Percentiles rank a stretch among this genome's conserved stretches.
phyloP scores from a whole-genome alignment of 2,329 filamentous ascomycete genomes.

The Fusarium tricinctum region DNA sequence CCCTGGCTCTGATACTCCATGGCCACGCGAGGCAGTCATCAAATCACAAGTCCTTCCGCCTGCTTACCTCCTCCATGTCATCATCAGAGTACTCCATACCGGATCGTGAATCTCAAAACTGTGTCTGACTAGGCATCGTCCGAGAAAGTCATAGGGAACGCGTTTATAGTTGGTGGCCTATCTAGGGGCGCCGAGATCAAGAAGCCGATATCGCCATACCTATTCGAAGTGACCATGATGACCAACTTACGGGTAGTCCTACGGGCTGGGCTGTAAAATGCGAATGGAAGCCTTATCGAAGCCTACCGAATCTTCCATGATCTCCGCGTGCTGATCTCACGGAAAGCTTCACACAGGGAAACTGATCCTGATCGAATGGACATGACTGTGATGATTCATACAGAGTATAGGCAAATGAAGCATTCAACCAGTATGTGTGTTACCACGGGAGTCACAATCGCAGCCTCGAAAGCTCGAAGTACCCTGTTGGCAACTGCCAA shows the following conservation, averaged over 20 bases:
- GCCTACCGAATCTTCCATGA: constrained; percentile 9
- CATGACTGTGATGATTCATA: background rate
- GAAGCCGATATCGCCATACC: constrained; percentile 6
- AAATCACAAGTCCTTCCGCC: constrained; percentile 7
- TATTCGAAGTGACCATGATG: background rate
- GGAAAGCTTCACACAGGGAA: background rate
- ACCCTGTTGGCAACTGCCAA: background rate
- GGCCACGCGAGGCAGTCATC: constrained; percentile 11
- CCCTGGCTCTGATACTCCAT: constrained; percentile 7
- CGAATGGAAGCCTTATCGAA: constrained; percentile 1
- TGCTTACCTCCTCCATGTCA: constrained; percentile 1
- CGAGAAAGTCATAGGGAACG: constrained; percentile 31
- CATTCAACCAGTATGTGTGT: background rate
- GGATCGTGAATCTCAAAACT: constrained; percentile 12
- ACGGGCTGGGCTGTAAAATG: background rate
- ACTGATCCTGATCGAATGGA: background rate
- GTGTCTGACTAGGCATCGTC: constrained; percentile 30
- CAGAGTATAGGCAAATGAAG: background rate
- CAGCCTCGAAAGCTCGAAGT: background rate
- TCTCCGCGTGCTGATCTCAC: constrained; percentile 6
- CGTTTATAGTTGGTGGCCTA: background rate
- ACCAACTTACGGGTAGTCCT: background rate
- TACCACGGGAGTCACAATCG: background rate
- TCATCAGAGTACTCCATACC: background rate
- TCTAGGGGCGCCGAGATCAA: background rate